These are phyloP conservation scores for Macrolepiota albuminosa DNA, from an alignment of 768 basidiomycete genomes.

Conservation along the genomic window DNA sequence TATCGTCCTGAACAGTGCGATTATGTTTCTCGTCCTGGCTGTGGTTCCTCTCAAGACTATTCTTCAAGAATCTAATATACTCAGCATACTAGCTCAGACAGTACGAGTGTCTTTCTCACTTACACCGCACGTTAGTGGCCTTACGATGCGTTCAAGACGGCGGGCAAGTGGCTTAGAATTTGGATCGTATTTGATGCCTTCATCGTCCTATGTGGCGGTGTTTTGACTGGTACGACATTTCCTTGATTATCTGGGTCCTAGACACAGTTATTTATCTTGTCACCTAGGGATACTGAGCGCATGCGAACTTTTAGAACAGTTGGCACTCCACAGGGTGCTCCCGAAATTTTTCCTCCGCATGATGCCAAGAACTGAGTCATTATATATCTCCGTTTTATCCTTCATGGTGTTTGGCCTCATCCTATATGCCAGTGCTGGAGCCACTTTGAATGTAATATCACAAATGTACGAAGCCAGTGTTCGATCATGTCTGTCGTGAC, in stretches of 20 bases:
- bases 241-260: neutral
- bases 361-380: slow-evolving; percentile 46
- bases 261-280: neutral
- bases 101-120: slow-evolving; percentile 23
- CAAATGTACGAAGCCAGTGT: slow-evolving; percentile 40
- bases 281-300: slow-evolving; percentile 49
- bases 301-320: slow-evolving; percentile 52
- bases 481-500: neutral
- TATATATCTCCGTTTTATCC: slow-evolving; percentile 45
- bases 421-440: slow-evolving; percentile 57
- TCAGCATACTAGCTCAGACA: slow-evolving; percentile 57
- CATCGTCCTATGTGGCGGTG: slow-evolving; percentile 68
- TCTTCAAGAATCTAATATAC: slow-evolving; percentile 50
- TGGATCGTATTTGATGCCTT: slow-evolving; percentile 65
- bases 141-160: slow-evolving; percentile 31
- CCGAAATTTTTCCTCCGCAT: slow-evolving; percentile 46
- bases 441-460: slow-evolving; percentile 47
- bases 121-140: neutral
- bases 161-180: slow-evolving; percentile 56
- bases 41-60: slow-evolving; percentile 49
- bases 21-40: slow-evolving; percentile 59
- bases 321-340: slow-evolving; percentile 56
- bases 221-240: slow-evolving; percentile 51
- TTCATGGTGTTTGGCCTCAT: slow-evolving; percentile 46
- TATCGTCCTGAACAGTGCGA: slow-evolving; percentile 46